Evolutionary conservation across 208 protist species (phyloP).

Genomic region (Crithidia thermophila): DNA sequence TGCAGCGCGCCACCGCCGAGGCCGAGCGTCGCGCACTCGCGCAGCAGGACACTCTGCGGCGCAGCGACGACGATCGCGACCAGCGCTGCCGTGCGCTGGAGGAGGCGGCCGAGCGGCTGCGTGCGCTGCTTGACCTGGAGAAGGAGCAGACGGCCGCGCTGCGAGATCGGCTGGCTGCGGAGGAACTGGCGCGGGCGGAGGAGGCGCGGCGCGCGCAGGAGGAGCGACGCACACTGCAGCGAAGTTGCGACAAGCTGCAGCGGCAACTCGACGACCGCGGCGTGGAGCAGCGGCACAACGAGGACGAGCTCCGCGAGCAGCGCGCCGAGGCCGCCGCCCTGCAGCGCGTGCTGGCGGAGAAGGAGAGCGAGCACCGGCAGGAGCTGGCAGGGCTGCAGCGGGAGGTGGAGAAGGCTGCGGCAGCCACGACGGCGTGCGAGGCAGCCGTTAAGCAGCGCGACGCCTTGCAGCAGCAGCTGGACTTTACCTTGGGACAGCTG

Average conservation of each 20-base stretch:
- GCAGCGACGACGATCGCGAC: slow-evolving; percentile 10
- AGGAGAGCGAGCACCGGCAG: slow-evolving; percentile 25
- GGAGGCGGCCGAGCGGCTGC: slow-evolving; percentile 13
- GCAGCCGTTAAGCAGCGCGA: slow-evolving; percentile 29
- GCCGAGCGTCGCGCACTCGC: slow-evolving; percentile 6
- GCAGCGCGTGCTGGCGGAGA: slow-evolving; percentile 51
- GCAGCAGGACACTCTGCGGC: slow-evolving; percentile 5
- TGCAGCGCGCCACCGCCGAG: slow-evolving; percentile 26
- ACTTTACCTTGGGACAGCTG: slow-evolving; percentile 39
- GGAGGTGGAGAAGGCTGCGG: slow-evolving; percentile 35
- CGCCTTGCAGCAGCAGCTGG: slow-evolving; percentile 43
- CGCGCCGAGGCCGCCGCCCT: slow-evolving; percentile 54
- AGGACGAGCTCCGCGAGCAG: slow-evolving; percentile 72
- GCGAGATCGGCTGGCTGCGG: slow-evolving; percentile 11
- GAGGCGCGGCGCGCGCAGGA: slow-evolving; percentile 27
- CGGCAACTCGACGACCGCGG: slow-evolving; percentile 48
- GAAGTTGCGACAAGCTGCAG: slow-evolving; percentile 39
- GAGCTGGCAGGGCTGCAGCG: slow-evolving; percentile 21
- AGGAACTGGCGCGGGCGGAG: slow-evolving; percentile 24
- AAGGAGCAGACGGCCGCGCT: slow-evolving; percentile 24
- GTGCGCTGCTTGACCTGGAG: slow-evolving; percentile 17
- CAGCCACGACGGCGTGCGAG: slow-evolving; percentile 33
- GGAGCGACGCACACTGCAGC: slow-evolving; percentile 31
- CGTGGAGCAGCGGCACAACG: slow-evolving; percentile 44
- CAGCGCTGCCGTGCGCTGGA: slow-evolving; percentile 11